phyloP scores from a whole-genome alignment of 192 early-diverging fungal species.

The Podila horticola region DNA sequence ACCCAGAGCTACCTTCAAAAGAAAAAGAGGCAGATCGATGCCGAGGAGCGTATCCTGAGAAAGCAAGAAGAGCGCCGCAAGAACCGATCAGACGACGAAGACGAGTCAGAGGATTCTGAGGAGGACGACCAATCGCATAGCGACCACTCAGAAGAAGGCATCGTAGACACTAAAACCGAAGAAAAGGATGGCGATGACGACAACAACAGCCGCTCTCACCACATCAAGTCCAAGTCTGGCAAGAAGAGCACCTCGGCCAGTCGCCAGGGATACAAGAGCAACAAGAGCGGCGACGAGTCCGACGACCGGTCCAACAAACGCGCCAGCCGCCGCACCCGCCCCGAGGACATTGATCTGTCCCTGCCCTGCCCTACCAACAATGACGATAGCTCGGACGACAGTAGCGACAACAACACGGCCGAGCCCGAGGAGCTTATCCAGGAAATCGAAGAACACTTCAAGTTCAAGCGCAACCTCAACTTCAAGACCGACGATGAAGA shows the following conservation, averaged over 20 bases:
- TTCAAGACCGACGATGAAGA: conserved; percentile 26
- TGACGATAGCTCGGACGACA: background rate
- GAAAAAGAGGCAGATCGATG: conserved; percentile 16
- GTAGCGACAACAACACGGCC: background rate
- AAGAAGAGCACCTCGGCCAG: background rate
- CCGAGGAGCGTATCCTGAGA: conserved; percentile 6
- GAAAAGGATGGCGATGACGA: background rate
- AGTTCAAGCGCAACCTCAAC: conserved; percentile 45
- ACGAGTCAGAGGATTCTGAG: background rate
- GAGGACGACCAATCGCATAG: conserved; percentile 1
- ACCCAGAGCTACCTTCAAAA: conserved; percentile 12
- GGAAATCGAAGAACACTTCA: conserved; percentile 19
- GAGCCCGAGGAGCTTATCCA: background rate
- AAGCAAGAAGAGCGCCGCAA: conserved; percentile 14
- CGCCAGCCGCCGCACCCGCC: conserved; percentile 16
- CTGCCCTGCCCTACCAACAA: background rate
- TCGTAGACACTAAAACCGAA: background rate
- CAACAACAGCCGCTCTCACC: background rate
- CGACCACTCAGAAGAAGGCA: background rate
- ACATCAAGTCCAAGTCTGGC: no score
- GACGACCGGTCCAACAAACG: conserved; percentile 34
- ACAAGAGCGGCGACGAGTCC: background rate
- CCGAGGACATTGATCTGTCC: conserved; percentile 5
- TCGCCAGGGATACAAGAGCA: conserved; percentile 6
- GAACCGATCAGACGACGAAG: background rate